phyloP scores from a whole-genome alignment of 306 rosid species.

The Luffa aegyptiaca region DNA sequence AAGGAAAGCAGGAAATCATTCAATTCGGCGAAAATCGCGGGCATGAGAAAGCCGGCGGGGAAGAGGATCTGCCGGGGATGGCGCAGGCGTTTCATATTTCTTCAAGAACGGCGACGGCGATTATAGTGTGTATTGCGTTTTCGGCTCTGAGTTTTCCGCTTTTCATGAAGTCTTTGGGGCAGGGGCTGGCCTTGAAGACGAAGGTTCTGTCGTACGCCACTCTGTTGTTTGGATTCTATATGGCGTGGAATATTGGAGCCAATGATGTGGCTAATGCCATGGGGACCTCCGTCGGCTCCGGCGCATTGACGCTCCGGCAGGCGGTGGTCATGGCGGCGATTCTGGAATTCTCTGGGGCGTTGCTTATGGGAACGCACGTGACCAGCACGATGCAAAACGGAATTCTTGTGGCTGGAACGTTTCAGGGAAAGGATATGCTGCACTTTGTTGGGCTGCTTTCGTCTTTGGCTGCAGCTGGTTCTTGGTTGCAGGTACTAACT shows the following conservation, averaged over 20 bases:
- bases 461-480: slow-evolving; percentile 98
- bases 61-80: slow-evolving; percentile 33
- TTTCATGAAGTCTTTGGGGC: slow-evolving; percentile 62
- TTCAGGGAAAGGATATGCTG: slow-evolving; percentile 66
- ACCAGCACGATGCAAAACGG: slow-evolving; percentile 97
- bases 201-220: slow-evolving; percentile 53
- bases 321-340: slow-evolving; percentile 83
- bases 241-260: slow-evolving; percentile 99
- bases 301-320: slow-evolving; percentile 75
- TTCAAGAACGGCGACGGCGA: slow-evolving; percentile 47
- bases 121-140: slow-evolving; percentile 53
- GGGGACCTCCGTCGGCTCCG: slow-evolving; percentile 98
- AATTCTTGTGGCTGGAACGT: slow-evolving; percentile 60
- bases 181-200: slow-evolving; percentile 47
- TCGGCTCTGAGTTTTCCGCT: slow-evolving; percentile 56
- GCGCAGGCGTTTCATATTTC: slow-evolving; percentile 66
- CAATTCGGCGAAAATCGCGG: slow-evolving; percentile 20
- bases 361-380: slow-evolving; percentile 83
- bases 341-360: slow-evolving; percentile 80
- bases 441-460: slow-evolving; percentile 78
- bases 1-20: slow-evolving; percentile 19
- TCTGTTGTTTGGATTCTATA: slow-evolving; percentile 76
- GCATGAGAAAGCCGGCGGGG: neutral
- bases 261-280: slow-evolving; percentile 98
- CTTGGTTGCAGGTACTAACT: slow-evolving; percentile 82